Evolutionary conservation across 2,329 filamentous ascomycete species (phyloP).

Genomic region (Neocucurbitaria cava): DNA sequence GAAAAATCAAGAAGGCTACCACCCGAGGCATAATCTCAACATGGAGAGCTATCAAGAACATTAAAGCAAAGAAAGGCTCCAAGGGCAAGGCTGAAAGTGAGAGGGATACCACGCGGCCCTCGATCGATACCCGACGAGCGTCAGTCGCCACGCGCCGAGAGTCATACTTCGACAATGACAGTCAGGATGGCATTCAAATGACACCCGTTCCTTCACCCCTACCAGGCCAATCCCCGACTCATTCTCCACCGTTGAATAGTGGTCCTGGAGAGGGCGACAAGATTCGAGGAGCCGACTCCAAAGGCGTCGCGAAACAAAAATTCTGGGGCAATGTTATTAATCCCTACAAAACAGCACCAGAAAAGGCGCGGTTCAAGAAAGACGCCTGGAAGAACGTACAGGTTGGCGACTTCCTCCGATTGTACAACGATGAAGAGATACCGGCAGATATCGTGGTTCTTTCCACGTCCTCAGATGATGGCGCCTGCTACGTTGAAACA

Average conservation of each 20-base stretch:
- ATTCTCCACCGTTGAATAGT: constrained; percentile 36
- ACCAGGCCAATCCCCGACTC: constrained; percentile 55
- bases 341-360: constrained; percentile 67
- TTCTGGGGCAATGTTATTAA: constrained; percentile 77
- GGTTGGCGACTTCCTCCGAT: constrained; percentile 93
- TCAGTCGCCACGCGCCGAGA: constrained; percentile 63
- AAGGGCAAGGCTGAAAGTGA: constrained; percentile 55
- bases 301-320: constrained; percentile 50
- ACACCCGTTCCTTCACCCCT: constrained; percentile 88
- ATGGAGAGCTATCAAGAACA: constrained; percentile 56
- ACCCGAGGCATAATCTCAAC: constrained; percentile 67
- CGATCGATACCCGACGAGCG: constrained; percentile 68
- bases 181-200: constrained; percentile 80
- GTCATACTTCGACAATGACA: constrained; percentile 58
- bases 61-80: constrained; percentile 43
- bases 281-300: constrained; percentile 32
- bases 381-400: constrained; percentile 95
- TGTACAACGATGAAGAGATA: constrained; percentile 95
- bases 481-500: constrained; percentile 95
- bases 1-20: constrained; percentile 87
- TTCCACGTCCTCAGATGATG: constrained; percentile 91
- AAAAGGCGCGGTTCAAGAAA: constrained; percentile 84
- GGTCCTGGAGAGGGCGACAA: constrained; percentile 35
- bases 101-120: constrained; percentile 65
- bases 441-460: constrained; percentile 93